Conservation (phyloP, 2,329 filamentous ascomycete genomes). For the Neofusicoccum kwambonambiense region DNA sequence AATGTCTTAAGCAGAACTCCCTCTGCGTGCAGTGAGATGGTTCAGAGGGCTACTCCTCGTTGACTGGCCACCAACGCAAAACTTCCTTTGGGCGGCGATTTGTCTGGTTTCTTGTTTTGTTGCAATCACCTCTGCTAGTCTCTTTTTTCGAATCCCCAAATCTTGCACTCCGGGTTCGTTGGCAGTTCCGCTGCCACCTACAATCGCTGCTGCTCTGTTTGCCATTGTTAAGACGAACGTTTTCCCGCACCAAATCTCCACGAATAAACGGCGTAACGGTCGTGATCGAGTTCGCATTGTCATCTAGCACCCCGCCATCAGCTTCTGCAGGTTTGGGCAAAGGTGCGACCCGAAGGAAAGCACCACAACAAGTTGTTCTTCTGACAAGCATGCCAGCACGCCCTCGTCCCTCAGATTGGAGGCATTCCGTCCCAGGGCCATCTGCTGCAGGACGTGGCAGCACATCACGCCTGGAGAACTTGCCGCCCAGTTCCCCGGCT, state of each 20-base stretch:
- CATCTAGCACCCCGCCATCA: background rate
- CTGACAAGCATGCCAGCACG: conserved; percentile 17
- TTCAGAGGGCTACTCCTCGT: background rate
- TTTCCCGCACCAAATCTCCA: background rate
- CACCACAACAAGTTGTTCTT: background rate
- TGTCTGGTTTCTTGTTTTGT: background rate
- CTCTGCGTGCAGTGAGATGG: background rate
- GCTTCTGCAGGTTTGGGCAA: background rate
- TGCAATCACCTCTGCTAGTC: background rate
- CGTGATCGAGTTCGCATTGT: background rate
- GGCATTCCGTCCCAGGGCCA: background rate
- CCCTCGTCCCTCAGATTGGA: background rate
- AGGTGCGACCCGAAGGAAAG: conserved; percentile 3
- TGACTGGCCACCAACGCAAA: background rate
- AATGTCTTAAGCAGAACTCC: background rate
- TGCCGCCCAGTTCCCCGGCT: no score
- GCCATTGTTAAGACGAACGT: background rate
- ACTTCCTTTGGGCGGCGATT: conserved; percentile 2
- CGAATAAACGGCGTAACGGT: background rate
- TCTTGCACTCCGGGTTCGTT: background rate
- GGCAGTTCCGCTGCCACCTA: background rate
- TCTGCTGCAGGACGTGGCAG: background rate
- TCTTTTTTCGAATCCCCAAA: background rate
- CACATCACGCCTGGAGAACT: background rate
- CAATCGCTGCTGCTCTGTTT: conserved; percentile 4